These are phyloP conservation scores for Pisolithus sp. DNA, from an alignment of 768 basidiomycete genomes.

Conservation along the genomic window DNA sequence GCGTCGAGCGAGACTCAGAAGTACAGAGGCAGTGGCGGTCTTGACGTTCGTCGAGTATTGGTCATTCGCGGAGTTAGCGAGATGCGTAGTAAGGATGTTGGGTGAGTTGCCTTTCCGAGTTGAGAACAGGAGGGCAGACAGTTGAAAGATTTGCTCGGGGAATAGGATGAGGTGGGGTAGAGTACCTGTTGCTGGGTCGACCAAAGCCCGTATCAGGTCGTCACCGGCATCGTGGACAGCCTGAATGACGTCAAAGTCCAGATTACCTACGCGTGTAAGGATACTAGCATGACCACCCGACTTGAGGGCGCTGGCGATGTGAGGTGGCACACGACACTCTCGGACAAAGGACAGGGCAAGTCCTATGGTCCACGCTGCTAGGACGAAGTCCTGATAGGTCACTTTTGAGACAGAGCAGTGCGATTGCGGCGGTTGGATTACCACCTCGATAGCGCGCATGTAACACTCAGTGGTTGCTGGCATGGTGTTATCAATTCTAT, in stretches of 20 bases:
- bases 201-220: conserved; percentile 26
- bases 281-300: conserved; percentile 17
- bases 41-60: conserved; percentile 18
- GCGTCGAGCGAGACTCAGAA: conserved; percentile 41
- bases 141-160: conserved; percentile 32
- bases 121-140: conserved; percentile 34
- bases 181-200: conserved; percentile 30
- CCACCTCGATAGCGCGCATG: conserved; percentile 37
- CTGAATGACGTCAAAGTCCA: conserved; percentile 32
- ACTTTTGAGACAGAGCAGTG: conserved; percentile 17
- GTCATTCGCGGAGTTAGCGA: conserved; percentile 22
- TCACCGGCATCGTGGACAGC: conserved; percentile 30
- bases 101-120: conserved; percentile 29
- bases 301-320: conserved; percentile 16
- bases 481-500: conserved; percentile 21
- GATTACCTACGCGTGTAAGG: conserved; percentile 22
- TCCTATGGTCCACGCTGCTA: conserved; percentile 33
- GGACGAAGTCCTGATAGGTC: conserved; percentile 32
- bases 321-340: conserved; percentile 14
- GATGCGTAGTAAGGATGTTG: conserved; percentile 21
- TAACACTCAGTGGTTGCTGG: conserved; percentile 31
- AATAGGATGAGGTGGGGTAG: conserved; percentile 38
- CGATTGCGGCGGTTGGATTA: conserved; percentile 26
- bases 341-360: conserved; percentile 24
- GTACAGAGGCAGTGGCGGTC: conserved; percentile 33